Percentiles rank a stretch among this genome's conserved stretches.
These are phyloP conservation scores for Lenzites betulinus DNA, from an alignment of 768 basidiomycete genomes.

Conservation along the genomic window DNA sequence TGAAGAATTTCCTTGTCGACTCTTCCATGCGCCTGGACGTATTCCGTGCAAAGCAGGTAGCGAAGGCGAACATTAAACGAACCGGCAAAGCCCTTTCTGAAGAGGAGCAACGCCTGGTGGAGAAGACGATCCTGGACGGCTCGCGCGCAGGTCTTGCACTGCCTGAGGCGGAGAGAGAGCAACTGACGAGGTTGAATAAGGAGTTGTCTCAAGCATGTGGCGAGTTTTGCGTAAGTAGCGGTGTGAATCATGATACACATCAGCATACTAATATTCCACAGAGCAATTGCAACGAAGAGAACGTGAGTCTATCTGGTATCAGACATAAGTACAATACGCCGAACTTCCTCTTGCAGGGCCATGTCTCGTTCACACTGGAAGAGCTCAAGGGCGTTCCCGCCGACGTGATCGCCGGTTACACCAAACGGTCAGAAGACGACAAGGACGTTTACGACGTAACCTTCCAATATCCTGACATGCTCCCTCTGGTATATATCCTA, in stretches of 20 bases:
- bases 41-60: conserved; percentile 68
- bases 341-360: conserved; percentile 42
- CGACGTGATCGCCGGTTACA: conserved; percentile 79
- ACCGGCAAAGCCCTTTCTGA: conserved; percentile 56
- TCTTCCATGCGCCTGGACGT: conserved; percentile 81
- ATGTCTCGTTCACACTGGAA: conserved; percentile 64
- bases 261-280: conserved; percentile 24
- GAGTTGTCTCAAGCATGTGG: conserved; percentile 73
- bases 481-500: neutral
- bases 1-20: conserved; percentile 75
- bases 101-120: conserved; percentile 75
- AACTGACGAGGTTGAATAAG: conserved; percentile 67
- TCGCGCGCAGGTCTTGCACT: conserved; percentile 78
- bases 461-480: conserved; percentile 67
- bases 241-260: neutral
- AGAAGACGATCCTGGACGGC: conserved; percentile 80
- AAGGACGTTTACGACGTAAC: conserved; percentile 71
- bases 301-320: conserved; percentile 43
- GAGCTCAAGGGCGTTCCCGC: conserved; percentile 80
- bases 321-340: neutral
- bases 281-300: conserved; percentile 92
- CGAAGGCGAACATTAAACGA: conserved; percentile 66
- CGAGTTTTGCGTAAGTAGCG: conserved; percentile 65
- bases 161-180: conserved; percentile 59
- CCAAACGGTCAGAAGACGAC: conserved; percentile 59